phyloP scores from a whole-genome alignment of 805 yeast genomes.

The Saccharomycopsis fermentans region DNA sequence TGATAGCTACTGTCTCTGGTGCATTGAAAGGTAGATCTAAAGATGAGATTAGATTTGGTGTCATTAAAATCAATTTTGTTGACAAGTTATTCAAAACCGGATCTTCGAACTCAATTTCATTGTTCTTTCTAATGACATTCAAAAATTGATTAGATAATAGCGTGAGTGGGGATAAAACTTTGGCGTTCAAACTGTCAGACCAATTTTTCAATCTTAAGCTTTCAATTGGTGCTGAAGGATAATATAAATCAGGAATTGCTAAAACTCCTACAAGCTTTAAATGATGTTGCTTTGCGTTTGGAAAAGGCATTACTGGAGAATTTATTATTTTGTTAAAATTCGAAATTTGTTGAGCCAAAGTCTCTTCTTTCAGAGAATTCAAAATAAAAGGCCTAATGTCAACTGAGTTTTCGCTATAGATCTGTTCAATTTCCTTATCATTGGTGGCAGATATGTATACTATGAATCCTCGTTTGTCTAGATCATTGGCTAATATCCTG shows the following conservation, averaged over 20 bases:
- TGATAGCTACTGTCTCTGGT: slow-evolving; percentile 47
- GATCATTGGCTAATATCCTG: slow-evolving; percentile 57
- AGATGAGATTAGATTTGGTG: slow-evolving; percentile 47
- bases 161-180: slow-evolving; percentile 39
- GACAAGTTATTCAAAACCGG: slow-evolving; percentile 3
- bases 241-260: slow-evolving; percentile 58
- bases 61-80: slow-evolving; percentile 37
- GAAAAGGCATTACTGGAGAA: slow-evolving; percentile 47
- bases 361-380: slow-evolving; percentile 32
- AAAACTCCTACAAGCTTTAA: slow-evolving; percentile 56
- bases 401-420: slow-evolving; percentile 49
- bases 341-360: slow-evolving; percentile 37
- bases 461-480: slow-evolving; percentile 71
- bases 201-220: slow-evolving; percentile 41
- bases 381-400: slow-evolving; percentile 62
- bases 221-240: slow-evolving; percentile 61
- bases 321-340: slow-evolving; percentile 38
- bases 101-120: slow-evolving; percentile 22
- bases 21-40: slow-evolving; percentile 53
- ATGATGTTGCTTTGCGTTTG: slow-evolving; percentile 45
- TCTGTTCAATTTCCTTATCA: slow-evolving; percentile 30
- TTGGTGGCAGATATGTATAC: slow-evolving; percentile 55
- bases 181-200: slow-evolving; percentile 36
- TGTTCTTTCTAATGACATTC: slow-evolving; percentile 40
- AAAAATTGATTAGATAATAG: slow-evolving; percentile 47